Percentiles rank a stretch among this genome's conserved stretches.
phyloP scores from a whole-genome alignment of 1,284 basidiomycete species.

The Austroboletus sp. region DNA sequence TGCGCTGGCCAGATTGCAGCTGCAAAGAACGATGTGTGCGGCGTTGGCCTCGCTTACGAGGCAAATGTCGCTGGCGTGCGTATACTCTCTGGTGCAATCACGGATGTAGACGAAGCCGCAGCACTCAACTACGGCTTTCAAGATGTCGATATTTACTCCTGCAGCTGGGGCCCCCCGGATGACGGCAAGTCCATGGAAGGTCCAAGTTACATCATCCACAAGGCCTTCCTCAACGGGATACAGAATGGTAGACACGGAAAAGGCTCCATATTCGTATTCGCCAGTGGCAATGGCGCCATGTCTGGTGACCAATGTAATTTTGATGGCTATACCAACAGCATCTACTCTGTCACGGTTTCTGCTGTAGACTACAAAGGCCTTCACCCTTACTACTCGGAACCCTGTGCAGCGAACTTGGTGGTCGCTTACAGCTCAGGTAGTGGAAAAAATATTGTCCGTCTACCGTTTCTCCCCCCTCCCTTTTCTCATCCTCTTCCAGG shows the following conservation, averaged over 20 bases:
- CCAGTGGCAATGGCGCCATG: constrained; percentile 91
- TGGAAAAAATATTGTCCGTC: constrained; percentile 81
- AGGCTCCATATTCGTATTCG: constrained; percentile 94
- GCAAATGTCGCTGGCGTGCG: constrained; percentile 90
- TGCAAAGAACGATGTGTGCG: constrained; percentile 90
- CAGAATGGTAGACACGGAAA: constrained; percentile 86
- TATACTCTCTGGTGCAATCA: constrained; percentile 93
- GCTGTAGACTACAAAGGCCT: constrained; percentile 88
- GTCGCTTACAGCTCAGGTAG: constrained; percentile 96
- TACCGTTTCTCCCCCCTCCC: constrained; percentile 4
- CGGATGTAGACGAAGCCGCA: constrained; percentile 95
- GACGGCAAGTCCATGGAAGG: constrained; percentile 94
- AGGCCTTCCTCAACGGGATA: constrained; percentile 91
- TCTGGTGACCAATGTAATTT: constrained; percentile 98
- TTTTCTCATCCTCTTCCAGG: constrained; percentile 43
- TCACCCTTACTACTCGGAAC: constrained; percentile 95
- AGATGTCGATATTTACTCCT: constrained; percentile 86
- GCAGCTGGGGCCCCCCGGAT: constrained; percentile 97
- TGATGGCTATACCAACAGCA: constrained; percentile 97
- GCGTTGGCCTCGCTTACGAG: constrained; percentile 89
- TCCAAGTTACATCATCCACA: constrained; percentile 86
- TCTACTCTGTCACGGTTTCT: constrained; percentile 93
- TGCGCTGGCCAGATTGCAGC: constrained; percentile 99
- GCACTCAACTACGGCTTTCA: constrained; percentile 93
- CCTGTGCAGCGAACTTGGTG: constrained; percentile 94